A percentile compares a stretch with the other conserved stretches of the same genome.
Evolutionary conservation across 192 early-diverging fungal genomes (phyloP).

Genomic region (Rhizophagus sp.): DNA sequence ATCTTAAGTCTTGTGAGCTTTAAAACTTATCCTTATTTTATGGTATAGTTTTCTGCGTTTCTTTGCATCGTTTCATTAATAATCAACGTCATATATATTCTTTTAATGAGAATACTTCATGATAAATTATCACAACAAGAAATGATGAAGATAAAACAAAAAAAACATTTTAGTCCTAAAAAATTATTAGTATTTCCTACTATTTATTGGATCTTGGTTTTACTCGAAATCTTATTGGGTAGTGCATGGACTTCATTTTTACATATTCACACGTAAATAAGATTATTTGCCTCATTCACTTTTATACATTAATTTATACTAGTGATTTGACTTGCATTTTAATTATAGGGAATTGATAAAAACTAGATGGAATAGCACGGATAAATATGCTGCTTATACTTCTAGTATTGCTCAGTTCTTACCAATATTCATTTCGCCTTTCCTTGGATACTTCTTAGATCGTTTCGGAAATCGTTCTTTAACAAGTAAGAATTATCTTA

Average conservation of each 20-base stretch:
- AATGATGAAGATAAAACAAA: constrained; percentile 41
- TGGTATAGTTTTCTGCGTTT: constrained; percentile 56
- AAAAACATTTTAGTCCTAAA: constrained; percentile 56
- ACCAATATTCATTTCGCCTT: constrained; percentile 63
- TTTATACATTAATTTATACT: not conserved
- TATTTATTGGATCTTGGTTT: constrained; percentile 61
- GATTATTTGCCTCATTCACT: not conserved
- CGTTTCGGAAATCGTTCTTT: constrained; percentile 52
- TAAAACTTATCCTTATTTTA: constrained; percentile 36
- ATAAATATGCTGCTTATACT: constrained; percentile 54
- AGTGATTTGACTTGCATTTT: constrained; percentile 1
- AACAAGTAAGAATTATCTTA: constrained; percentile 32
- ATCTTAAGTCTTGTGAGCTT: constrained; percentile 20
- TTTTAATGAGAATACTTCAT: constrained; percentile 42
- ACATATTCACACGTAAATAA: constrained; percentile 56
- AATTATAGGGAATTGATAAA: constrained; percentile 60
- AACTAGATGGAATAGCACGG: constrained; percentile 53
- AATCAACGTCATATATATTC: constrained; percentile 61
- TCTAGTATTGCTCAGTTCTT: constrained; percentile 65
- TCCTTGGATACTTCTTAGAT: constrained; percentile 63
- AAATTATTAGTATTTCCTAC: constrained; percentile 58
- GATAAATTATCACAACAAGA: constrained; percentile 5
- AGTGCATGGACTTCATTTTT: constrained; percentile 67
- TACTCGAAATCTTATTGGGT: constrained; percentile 60
- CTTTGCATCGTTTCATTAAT: constrained; percentile 60